Evolutionary conservation across 2,329 filamentous ascomycete genomes (phyloP), one percentile per base, ranked within the genome.

Genomic region (Tolypocladium nubicola): DNA sequence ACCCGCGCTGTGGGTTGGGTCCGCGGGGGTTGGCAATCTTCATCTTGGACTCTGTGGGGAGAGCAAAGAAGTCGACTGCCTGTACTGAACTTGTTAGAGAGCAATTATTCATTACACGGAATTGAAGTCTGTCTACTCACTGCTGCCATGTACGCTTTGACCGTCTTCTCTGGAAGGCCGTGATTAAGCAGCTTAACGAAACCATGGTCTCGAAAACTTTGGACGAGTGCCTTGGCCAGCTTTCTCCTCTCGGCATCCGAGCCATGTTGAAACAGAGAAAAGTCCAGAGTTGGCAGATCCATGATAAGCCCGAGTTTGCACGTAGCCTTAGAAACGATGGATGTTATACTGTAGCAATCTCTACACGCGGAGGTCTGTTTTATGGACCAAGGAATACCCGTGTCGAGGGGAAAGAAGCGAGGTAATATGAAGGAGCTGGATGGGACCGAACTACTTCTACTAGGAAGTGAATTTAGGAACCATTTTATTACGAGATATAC

Each of bases 1-100:
- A 71, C 2, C 68, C 68, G 38, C 68, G 63, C 49, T 71, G 67
- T 1, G 66, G 67, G 8, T 63, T 67, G 11, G 67, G 60, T 38
- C 67, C 58, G 0, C 62, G 62, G 5, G 66, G 67, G 53, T 71
- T 67, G 37, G 67, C 64, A 9, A 68, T 67, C 3, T 63, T 62
- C 60, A 63, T 60, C 52, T 71, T 71, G 16, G 63, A 59, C 23
- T 67, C 65, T 0, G 61, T 52, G 0, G 67, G 63, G 16, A 70
- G 52, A 16, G 45, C 52, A 38, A 62, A 62, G 53, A 63, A 61
- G 8, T 60, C 39, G 4, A 37, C 39, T 5, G 53, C 53, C 53
- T 54, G 1, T 26, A 26, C 23, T 26, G 23, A 26, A 26, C 2
- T 26, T 26, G 23, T 26, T 26, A 26, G 23, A 26, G 23, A 26